Evolutionary conservation across 352 stramenopile species (phyloP), one percentile per base, ranked within the genome.

Genomic region (Phytophthora macrochlamydospora): DNA sequence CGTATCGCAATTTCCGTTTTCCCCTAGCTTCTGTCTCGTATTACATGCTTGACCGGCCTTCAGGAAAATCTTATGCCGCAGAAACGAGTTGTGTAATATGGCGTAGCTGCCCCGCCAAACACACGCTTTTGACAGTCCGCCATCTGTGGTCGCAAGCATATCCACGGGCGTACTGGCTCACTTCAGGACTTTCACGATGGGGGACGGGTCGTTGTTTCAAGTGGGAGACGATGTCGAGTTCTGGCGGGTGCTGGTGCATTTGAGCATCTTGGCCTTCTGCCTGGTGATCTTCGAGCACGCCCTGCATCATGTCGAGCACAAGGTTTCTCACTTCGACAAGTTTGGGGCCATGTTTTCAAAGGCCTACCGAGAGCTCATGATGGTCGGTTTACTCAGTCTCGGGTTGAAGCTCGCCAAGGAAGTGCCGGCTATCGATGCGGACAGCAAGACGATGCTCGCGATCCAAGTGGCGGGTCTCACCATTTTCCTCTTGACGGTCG

Each of bases 281-380:
- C 40, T 90, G 37, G 59, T 89, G 7, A 7, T 78, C 4, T 72
- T 87, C 28, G 81, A 90, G 54, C 43, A 56, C 5, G 44, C 37
- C 11, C 44, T 89, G 52, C 81, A 90, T 51, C 30, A 50, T 14
- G 62, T 83, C n/a, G 67, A 75, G 52, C 72, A 84, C 63, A 56
- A 75, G 18, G 51, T 84, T n/a, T 56, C 66, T 13, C 66, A 63
- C 32, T 75, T 79, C 45, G 73, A 74, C 51, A 90, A 89, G 66
- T 90, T 87, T 56, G 51, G 83, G 51, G 68, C 85, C 45, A 90
- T 90, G 63, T 61, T 90, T 49, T 81, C 73, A 56, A 90, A 90
- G 50, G 71, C 76, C 7, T 89, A 78, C 54, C 67, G 71, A 50
- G 80, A 89, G 49, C 55, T 89, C n/a, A 87, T 87, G 80, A 75